Conservation (phyloP, 2,329 filamentous ascomycete genomes). For the Aureobasidium zeae region DNA sequence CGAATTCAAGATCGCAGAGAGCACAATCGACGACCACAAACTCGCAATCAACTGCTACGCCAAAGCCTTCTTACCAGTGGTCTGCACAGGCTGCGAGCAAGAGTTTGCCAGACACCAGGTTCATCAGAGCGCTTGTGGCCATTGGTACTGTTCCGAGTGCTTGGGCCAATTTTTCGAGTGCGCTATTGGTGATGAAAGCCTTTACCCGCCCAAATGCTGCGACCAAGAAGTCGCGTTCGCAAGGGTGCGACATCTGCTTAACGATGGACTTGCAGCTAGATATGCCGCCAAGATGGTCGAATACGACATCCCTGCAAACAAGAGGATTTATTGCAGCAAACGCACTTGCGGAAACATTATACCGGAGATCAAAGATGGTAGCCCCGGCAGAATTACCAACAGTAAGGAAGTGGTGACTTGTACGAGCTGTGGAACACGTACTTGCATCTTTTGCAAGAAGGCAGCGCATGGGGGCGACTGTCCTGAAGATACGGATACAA, state of each 20-base stretch:
- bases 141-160: conserved; percentile 2
- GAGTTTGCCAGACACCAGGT: neutral
- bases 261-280: neutral
- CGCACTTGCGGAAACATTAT: neutral
- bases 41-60: neutral
- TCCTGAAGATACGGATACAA: neutral
- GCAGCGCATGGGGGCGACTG: neutral
- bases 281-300: neutral
- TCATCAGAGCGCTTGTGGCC: neutral
- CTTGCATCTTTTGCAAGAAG: conserved; percentile 6
- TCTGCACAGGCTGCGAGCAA: neutral
- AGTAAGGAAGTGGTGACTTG: neutral
- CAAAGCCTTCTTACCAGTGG: neutral
- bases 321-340: neutral
- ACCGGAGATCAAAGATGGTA: neutral
- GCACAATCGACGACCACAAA: neutral
- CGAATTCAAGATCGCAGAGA: neutral
- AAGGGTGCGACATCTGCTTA: neutral
- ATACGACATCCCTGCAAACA: neutral
- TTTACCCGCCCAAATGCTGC: neutral
- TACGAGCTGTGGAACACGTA: neutral
- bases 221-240: neutral
- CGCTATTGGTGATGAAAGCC: neutral
- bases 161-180: conserved; percentile 1
- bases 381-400: too few relatives aligned